These are phyloP conservation scores for Trichoderma hamatum DNA, from an alignment of 2,329 filamentous ascomycete genomes.

Conservation along the genomic window DNA sequence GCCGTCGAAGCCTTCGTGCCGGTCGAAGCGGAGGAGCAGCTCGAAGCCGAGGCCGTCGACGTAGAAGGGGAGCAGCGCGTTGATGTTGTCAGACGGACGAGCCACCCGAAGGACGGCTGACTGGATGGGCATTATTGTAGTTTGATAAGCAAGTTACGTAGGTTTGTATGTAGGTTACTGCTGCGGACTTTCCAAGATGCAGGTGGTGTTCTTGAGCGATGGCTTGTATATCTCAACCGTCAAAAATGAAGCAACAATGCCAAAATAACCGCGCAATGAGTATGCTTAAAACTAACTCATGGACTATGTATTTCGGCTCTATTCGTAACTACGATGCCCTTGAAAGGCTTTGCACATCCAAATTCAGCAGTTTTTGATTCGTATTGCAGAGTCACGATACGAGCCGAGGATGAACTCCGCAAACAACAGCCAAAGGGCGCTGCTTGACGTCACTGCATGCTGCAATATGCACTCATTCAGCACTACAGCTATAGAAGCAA, in stretches of 20 bases:
- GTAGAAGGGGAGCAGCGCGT: slow-evolving; percentile 47
- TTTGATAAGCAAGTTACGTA: neutral
- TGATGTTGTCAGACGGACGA: slow-evolving; percentile 45
- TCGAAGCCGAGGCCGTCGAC: slow-evolving; percentile 45
- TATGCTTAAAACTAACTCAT: neutral
- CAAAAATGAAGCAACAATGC: neutral
- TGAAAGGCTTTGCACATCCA: neutral
- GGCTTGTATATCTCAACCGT: neutral
- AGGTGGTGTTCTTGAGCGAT: no score
- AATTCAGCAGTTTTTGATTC: neutral
- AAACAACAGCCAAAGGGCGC: neutral
- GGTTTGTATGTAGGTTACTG: neutral
- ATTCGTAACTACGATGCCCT: slow-evolving; percentile 1
- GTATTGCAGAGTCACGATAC: neutral
- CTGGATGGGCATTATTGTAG: slow-evolving; percentile 27
- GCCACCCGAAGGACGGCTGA: slow-evolving; percentile 45
- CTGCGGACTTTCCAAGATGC: neutral
- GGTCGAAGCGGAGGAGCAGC: slow-evolving; percentile 39
- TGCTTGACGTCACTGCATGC: neutral
- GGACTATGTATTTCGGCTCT: neutral
- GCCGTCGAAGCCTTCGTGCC: slow-evolving; percentile 47
- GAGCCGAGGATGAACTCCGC: neutral
- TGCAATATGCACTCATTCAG: neutral
- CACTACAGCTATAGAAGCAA: neutral
- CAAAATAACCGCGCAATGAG: neutral